Percentiles rank a stretch among this genome's conserved stretches.
phyloP scores from a whole-genome alignment of 1,284 basidiomycete species.

The Stereum hirsutum region DNA sequence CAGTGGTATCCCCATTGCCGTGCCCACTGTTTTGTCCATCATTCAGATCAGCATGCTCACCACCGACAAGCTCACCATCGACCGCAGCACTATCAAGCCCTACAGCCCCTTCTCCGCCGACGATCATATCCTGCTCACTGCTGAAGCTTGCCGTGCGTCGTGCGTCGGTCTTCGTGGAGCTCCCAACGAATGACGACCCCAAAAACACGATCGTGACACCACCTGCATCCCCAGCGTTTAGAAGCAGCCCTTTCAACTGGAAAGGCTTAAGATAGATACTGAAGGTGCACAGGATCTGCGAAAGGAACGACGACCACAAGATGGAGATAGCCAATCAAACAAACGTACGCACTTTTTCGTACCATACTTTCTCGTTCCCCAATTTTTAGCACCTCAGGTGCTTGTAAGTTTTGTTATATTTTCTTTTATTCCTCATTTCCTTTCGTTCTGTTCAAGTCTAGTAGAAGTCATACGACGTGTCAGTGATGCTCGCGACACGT shows the following conservation, averaged over 20 bases:
- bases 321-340: too few species aligned
- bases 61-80: constrained; percentile 98
- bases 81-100: constrained; percentile 85
- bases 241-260: constrained; percentile 99
- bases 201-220: constrained; percentile 69
- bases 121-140: constrained; percentile 87
- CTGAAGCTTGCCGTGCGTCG: constrained; percentile 95
- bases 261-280: too few species aligned
- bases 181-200: constrained; percentile 78
- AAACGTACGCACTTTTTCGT: too few species aligned
- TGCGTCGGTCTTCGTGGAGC: constrained; percentile 97
- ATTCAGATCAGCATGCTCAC: constrained; percentile 96
- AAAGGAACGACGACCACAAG: too few species aligned
- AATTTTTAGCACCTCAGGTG: too few species aligned
- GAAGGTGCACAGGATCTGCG: too few species aligned
- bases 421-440: too few species aligned
- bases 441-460: too few species aligned
- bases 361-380: too few species aligned
- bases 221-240: constrained; percentile 92
- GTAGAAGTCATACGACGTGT: too few species aligned
- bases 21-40: constrained; percentile 95
- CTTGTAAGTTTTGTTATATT: too few species aligned
- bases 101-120: constrained; percentile 87
- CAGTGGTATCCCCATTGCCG: constrained; percentile 98
- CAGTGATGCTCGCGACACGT: too few species aligned